Evolutionary conservation across 2,329 filamentous ascomycete genomes (phyloP), one percentile per base, ranked within the genome.

Genomic region (Penicillium sp.): DNA sequence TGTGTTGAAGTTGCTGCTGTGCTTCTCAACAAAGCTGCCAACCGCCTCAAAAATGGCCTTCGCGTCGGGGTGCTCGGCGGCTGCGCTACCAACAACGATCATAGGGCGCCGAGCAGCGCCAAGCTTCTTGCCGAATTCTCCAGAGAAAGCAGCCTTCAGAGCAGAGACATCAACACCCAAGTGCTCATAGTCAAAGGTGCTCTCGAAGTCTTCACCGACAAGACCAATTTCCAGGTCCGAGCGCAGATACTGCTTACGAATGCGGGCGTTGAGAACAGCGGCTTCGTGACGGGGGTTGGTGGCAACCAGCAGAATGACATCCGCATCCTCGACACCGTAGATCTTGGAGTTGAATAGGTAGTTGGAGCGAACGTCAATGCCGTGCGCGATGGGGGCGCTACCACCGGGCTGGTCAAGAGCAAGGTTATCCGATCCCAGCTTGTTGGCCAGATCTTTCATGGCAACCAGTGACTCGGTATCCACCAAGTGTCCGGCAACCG

Each of bases 261-360:
- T 98, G 60, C 93, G 88, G 57, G 92, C 91, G 67, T 98, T 98
- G 39, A 98, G 81, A 42, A 93, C 89, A 49, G 93, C 89, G 54
- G 93, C 93, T 75, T 98, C 93, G 67, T 95, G 89, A 60, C 93
- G 84, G 35, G 93, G 88, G 78, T 98, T 98, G 69, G 89, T 96
- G 60, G 92, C 93, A 56, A 98, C 82, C 51, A 98, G 84, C 46
- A 98, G 84, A 52, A 98, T 89, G 62, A 81, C 83, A 73, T 97
- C 93, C 15, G 92, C 89, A 66, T 95, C 88, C 74, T 98, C 93
- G 32, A 97, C 88, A 65, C 90, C 93, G 70, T 83, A 87, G 66
- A 98, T 95, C 71, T 81, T 89, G 32, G 91, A 95, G 81, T 98
- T 98, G 81, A 98, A 96, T 39, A 89, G 79, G 74, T 95, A 98